Conservation (phyloP, 495 filamentous ascomycete species). For the Aspergillus leporis region DNA sequence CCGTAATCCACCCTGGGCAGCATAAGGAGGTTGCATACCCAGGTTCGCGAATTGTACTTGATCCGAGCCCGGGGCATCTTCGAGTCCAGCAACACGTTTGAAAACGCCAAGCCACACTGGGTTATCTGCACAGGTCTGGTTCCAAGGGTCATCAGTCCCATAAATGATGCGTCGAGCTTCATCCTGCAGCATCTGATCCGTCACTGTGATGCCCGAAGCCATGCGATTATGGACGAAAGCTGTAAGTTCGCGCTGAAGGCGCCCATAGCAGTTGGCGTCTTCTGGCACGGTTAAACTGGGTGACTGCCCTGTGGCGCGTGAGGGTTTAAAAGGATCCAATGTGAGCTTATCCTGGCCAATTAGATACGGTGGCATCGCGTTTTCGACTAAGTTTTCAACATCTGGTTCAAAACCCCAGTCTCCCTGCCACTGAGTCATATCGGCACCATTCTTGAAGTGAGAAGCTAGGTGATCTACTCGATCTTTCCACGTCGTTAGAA, state of each 20-base stretch:
- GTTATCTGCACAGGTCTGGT: conserved; percentile 72
- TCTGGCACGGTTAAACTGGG: conserved; percentile 29
- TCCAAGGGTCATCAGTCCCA: conserved; percentile 66
- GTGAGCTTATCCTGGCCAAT: conserved; percentile 44
- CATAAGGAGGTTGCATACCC: conserved; percentile 45
- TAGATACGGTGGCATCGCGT: conserved; percentile 65
- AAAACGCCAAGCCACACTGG: conserved; percentile 62
- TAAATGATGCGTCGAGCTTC: conserved; percentile 67
- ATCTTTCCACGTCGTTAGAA: conserved; percentile 70
- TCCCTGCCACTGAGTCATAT: conserved; percentile 77
- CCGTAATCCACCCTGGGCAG: conserved; percentile 32
- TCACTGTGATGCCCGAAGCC: conserved; percentile 52
- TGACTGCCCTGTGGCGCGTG: conserved; percentile 20
- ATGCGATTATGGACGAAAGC: conserved; percentile 53
- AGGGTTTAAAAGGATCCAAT: conserved; percentile 39
- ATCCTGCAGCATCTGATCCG: conserved; percentile 62
- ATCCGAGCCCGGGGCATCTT: conserved; percentile 32
- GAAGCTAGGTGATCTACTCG: conserved; percentile 70
- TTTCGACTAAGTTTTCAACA: conserved; percentile 68
- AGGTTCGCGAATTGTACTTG: conserved; percentile 37
- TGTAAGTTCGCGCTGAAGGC: conserved; percentile 60
- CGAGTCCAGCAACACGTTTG: conserved; percentile 63
- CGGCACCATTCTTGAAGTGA: conserved; percentile 71
- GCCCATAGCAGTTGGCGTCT: conserved; percentile 46
- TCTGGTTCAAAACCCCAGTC: conserved; percentile 76